Evolutionary conservation across 2,329 filamentous ascomycete genomes (phyloP), one percentile per base, ranked within the genome.

Genomic region (Claviceps capensis): DNA sequence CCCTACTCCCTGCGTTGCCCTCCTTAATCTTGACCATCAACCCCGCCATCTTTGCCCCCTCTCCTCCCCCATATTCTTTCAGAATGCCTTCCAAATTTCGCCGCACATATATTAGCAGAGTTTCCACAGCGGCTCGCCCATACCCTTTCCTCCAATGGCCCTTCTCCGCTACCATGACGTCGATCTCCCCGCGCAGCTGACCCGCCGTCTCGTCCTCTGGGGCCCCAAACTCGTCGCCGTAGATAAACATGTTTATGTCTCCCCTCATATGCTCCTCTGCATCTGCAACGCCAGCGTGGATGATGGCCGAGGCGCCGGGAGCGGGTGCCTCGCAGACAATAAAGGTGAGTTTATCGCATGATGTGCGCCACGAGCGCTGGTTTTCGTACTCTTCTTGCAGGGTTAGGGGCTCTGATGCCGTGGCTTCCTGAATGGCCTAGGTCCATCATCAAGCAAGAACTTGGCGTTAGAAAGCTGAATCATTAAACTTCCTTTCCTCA

Each of bases 271-370:
- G 65, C 0, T 67, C 67, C 0, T 77, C 70, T 1, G 67, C 61
- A 60, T 91, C 88, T 4, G 72, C 69, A 1, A 66, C 64, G 11
- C 70, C 69, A 0, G 73, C 70, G n/a, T 30, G 48, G 4, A 53
- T 34, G 45, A 38, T 17, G 7, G 19, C 13, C 3, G 51, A 47
- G 5, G 54, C 46, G 2, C 50, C 38, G 5, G 26, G 14, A 54
- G 0, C 17, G 26, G 6, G 17, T n/a, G n/a, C 76, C 9, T 74
- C 69, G 63, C 88, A 95, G 51, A 86, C 68, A 64, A 97, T 95
- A 60, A 96, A 97, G 0, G 91, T 97, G 55, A 97, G 67, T 69
- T 97, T 97, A 68, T 97, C 90, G 26, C 71, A 67, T 43, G 93
- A 86, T 19, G 71, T 71, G 40, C 89, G 82, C 91, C 91, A 97